Percentiles rank a stretch among this genome's conserved stretches.
These are phyloP conservation scores for Ophiognomonia clavigignenti-juglandacearum DNA, from an alignment of 2,329 filamentous ascomycete genomes.

Conservation along the genomic window DNA sequence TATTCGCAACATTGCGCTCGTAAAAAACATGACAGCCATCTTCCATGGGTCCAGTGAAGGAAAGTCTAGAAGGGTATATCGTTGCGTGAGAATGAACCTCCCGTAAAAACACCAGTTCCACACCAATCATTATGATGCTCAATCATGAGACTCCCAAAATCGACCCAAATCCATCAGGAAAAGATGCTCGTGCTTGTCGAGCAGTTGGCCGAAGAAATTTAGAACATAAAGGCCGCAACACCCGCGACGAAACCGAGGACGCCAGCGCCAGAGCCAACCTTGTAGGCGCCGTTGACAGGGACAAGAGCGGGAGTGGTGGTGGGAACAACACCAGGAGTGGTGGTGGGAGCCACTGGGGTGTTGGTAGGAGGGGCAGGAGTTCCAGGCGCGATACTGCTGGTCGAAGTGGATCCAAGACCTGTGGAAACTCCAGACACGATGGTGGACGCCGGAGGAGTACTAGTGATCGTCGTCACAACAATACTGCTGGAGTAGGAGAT, in stretches of 20 bases:
- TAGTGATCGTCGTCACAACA: constrained; percentile 16
- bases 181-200: background rate
- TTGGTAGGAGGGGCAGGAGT: constrained; percentile 4
- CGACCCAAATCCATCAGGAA: constrained; percentile 10
- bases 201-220: constrained; percentile 11
- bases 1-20: constrained; percentile 11
- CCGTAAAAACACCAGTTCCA: constrained; percentile 5
- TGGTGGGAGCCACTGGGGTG: constrained; percentile 18
- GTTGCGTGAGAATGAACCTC: constrained; percentile 6
- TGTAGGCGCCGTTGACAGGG: constrained; percentile 33
- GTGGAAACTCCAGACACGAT: constrained; percentile 16
- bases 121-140: constrained; percentile 13
- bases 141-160: constrained; percentile 17
- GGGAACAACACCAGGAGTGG: constrained; percentile 22
- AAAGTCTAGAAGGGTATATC: constrained; percentile 18
- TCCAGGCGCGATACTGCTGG: background rate
- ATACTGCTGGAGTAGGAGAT: constrained; percentile 7
- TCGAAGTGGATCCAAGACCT: constrained; percentile 4
- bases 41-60: constrained; percentile 12
- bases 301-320: constrained; percentile 21
- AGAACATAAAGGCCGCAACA: constrained; percentile 33
- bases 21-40: constrained; percentile 13
- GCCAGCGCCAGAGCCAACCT: constrained; percentile 29
- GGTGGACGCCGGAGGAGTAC: constrained; percentile 18
- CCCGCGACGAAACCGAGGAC: constrained; percentile 33